Evolutionary conservation across 2,329 filamentous ascomycete species (phyloP).

Genomic region (Alternaria hordeiaustralica): DNA sequence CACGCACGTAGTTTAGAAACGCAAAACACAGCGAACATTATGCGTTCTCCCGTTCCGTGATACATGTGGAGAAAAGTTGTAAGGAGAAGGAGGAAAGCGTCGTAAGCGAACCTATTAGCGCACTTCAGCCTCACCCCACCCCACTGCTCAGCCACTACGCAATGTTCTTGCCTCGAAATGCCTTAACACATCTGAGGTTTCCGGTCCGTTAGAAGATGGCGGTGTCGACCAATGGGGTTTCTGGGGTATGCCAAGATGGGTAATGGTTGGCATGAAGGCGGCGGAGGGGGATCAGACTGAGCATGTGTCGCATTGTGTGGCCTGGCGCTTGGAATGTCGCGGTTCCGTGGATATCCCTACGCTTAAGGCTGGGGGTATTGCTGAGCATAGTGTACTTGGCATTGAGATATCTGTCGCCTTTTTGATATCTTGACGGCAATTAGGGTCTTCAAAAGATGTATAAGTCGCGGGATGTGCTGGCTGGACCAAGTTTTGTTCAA

Average conservation of each 20-base stretch:
- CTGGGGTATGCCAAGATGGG: slow-evolving; percentile 1
- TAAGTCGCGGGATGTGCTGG: background rate
- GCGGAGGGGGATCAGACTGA: slow-evolving; percentile 25
- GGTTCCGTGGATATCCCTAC: slow-evolving; percentile 16
- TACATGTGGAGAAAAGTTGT: background rate
- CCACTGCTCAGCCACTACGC: slow-evolving; percentile 14
- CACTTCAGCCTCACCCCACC: slow-evolving; percentile 10
- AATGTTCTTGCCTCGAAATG: slow-evolving; percentile 14
- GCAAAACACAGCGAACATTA: slow-evolving; percentile 22
- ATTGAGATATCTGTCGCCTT: background rate
- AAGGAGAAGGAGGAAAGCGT: background rate
- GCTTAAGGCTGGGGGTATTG: background rate
- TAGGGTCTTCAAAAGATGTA: background rate
- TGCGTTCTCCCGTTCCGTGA: slow-evolving; percentile 27
- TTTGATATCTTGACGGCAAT: background rate
- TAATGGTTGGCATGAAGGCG: slow-evolving; percentile 6
- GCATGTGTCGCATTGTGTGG: slow-evolving; percentile 24
- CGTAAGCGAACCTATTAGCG: slow-evolving; percentile 16
- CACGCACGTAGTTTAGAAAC: slow-evolving; percentile 26
- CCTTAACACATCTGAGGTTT: slow-evolving; percentile 25
- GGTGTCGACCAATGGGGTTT: background rate
- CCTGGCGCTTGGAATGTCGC: slow-evolving; percentile 30
- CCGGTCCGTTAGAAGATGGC: slow-evolving; percentile 24
- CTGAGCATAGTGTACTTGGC: background rate
- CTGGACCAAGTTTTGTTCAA: background rate